Base-by-base conservation (phyloP, 495 filamentous ascomycete species). In the Aspergillus haitiensis region DNA sequence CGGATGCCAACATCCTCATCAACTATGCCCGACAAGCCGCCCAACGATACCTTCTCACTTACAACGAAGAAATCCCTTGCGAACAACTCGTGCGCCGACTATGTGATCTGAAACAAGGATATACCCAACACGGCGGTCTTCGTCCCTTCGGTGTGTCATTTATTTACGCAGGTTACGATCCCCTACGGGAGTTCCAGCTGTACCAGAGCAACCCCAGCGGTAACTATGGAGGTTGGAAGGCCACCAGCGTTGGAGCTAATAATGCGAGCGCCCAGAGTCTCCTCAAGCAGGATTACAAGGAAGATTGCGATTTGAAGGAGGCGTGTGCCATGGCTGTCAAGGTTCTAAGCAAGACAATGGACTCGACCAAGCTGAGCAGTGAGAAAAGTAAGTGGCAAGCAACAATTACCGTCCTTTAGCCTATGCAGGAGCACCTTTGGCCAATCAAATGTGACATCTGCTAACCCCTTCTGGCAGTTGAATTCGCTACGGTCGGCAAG, bases 171-270 rank as follows among this genome's bases (percentile, higher is more conserved):
- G 94, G 94, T 58, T 99, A 91, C 81, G 94, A 99, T 69, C 87
- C 88, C 46, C 90, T 93, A 71, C 85, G 92, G 59, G 88, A 98
- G 70, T 99, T 99, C 82, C 94, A 99, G 80, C 83, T 99, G 59
- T 99, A 99, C 81, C 92, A 97, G 74, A 97, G 92, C 82, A 99
- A 99, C 76, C 94, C 94, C n/a, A 95, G 90, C 67, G 94, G 94
- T 60, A 99, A 99, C 78, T 99, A 99, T 70, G 94, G 94, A 53
- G 94, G 94, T 49, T 99, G 94, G 94, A 98, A 98, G 78, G 94
- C 94, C 12, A 99, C 94, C 56, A 96, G 92, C 64, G 91, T 96
- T 21, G 94, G 94, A 36, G 94, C 95, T 60, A 98, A 98, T 82
- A 97, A 98, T 72, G 94, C 95, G 50, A 95, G 91, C 67, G 95